Evolutionary conservation across 768 basidiomycete species (phyloP).

Genomic region (Boletus subparvulus): DNA sequence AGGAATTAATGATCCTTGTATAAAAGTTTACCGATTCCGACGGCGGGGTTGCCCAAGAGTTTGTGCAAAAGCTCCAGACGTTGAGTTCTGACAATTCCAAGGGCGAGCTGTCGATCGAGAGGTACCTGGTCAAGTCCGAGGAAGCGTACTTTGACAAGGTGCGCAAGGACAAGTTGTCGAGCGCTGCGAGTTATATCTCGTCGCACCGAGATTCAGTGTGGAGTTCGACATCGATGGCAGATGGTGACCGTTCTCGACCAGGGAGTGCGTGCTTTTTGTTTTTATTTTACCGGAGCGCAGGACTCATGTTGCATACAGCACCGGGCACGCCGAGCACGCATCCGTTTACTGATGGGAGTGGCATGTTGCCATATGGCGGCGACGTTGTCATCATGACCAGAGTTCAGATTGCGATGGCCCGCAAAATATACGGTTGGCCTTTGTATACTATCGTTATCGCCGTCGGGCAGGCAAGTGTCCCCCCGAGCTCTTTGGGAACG

Average conservation of each 20-base stretch:
- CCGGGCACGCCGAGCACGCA: slow-evolving; percentile 51
- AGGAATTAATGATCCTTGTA: not conserved
- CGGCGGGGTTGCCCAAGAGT: slow-evolving; percentile 87
- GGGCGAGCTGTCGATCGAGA: slow-evolving; percentile 88
- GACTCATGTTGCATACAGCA: slow-evolving; percentile 22
- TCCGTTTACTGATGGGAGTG: slow-evolving; percentile 44
- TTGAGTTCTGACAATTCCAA: slow-evolving; percentile 87
- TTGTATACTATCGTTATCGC: slow-evolving; percentile 89
- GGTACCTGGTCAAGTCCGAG: slow-evolving; percentile 87
- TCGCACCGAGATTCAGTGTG: slow-evolving; percentile 80
- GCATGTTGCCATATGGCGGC: slow-evolving; percentile 50
- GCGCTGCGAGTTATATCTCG: slow-evolving; percentile 75
- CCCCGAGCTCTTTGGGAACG: not conserved
- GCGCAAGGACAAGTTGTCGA: slow-evolving; percentile 82
- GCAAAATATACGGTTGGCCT: slow-evolving; percentile 84
- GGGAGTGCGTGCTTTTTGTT: slow-evolving; percentile 52
- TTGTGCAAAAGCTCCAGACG: slow-evolving; percentile 78
- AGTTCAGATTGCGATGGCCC: slow-evolving; percentile 79
- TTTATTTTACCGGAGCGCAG: slow-evolving; percentile 10
- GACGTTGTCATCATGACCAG: slow-evolving; percentile 78
- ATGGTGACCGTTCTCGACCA: slow-evolving; percentile 63
- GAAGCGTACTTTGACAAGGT: slow-evolving; percentile 91
- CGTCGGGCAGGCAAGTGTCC: slow-evolving; percentile 62
- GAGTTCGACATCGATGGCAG: slow-evolving; percentile 56
- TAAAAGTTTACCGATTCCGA: slow-evolving; percentile 88